Base-by-base conservation (phyloP, 495 filamentous ascomycete genomes). In the Tuber umbilicatum region DNA sequence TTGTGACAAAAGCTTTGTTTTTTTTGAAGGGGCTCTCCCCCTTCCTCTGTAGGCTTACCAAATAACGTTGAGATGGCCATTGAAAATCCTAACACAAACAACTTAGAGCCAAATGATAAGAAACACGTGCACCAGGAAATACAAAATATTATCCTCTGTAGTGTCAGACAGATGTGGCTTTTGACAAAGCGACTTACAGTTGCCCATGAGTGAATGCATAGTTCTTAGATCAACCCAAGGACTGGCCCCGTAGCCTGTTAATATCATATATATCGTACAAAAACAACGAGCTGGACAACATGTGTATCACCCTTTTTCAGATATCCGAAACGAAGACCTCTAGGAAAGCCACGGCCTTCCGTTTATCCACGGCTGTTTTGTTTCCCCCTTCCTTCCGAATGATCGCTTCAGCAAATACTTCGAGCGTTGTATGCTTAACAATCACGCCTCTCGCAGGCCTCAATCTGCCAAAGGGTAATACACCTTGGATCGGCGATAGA, bases 381-480 rank as follows among this genome's bases (percentile, higher is more conserved):
- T 60, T 47, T 37, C 67, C 72, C 31, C 76, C 81, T 27, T 83
- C 81, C 70, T 84, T 80, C 37, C 86, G 82, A 70, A 87, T 87
- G 5, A 89, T 83, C 17, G 85, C 83, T 6, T 75, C 74, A 39
- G 84, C 83, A 72, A 89, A 87, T 0, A 88, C 76, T 71, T 87
- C 87, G 0, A 81, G 86, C 84, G 47, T 83, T 83, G 47, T 78
- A 78, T 73, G 82, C 83, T 81, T 89, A 84, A 79, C 85, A 83
- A 2, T 80, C 84, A 73, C 84, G 75, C 67, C 88, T 83, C 74
- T 82, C 16, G 75, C 70, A 45, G n/a, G 83, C 21, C 81, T 82
- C 71, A 83, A 73, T 70, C 78, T 81, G 83, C 81, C 71, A 83
- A 85, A 68, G 84, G 82, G 73, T 79, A 83, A 41, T 78, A 80